Conservation (phyloP, 2,329 filamentous ascomycete genomes). For the Paecilomyces sp. region DNA sequence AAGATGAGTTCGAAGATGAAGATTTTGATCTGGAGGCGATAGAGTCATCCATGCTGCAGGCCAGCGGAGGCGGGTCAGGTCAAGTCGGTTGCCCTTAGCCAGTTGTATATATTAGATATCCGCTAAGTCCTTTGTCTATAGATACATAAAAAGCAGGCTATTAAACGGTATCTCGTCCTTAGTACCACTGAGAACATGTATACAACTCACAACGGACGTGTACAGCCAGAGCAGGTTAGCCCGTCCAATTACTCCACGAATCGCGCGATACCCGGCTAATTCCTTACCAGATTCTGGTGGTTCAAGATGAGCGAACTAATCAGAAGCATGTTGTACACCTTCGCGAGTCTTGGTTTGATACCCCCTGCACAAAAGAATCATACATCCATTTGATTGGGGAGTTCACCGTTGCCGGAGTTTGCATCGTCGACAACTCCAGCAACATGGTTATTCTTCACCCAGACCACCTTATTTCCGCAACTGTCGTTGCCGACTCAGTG, state of each 20-base stretch:
- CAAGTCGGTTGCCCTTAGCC: constrained; percentile 50
- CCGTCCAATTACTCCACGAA: background rate
- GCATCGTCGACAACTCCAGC: constrained; percentile 73
- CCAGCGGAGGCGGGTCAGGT: constrained; percentile 65
- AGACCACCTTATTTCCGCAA: constrained; percentile 90
- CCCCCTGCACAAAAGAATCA: constrained; percentile 63
- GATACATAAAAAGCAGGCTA: constrained; percentile 59
- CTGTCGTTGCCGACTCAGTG: constrained; percentile 94
- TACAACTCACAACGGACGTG: constrained; percentile 53
- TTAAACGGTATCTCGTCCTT: constrained; percentile 80
- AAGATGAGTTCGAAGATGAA: constrained; percentile 67
- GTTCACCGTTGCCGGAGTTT: constrained; percentile 64
- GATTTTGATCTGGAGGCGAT: constrained; percentile 58
- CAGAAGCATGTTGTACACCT: constrained; percentile 63
- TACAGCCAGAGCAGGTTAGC: constrained; percentile 64
- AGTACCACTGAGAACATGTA: constrained; percentile 66
- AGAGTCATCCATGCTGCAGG: constrained; percentile 51
- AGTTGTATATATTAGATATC: constrained; percentile 20
- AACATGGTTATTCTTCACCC: constrained; percentile 90
- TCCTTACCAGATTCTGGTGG: constrained; percentile 60
- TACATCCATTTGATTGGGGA: constrained; percentile 82
- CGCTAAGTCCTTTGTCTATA: constrained; percentile 64
- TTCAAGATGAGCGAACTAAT: constrained; percentile 69
- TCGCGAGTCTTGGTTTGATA: constrained; percentile 81
- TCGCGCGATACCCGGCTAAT: constrained; percentile 12